Percentiles rank a stretch among this genome's conserved stretches.
Conservation (phyloP, 1,284 basidiomycete genomes). For the Rhodotorula sp. region DNA sequence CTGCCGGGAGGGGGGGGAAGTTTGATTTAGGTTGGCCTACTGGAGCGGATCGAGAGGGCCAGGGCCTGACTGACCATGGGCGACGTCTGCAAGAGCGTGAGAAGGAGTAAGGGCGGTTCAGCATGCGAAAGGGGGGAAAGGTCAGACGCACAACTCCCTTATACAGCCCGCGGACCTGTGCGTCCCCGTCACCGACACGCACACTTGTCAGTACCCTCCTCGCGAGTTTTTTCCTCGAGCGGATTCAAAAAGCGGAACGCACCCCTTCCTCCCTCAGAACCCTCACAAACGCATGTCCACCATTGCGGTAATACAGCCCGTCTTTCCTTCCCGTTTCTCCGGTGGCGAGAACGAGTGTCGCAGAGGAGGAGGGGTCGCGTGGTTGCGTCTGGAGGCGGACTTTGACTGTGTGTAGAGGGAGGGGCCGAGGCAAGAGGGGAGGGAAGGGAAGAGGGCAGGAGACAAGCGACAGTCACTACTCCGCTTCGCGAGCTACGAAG, state of each 20-base stretch:
- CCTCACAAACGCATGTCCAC: conserved; percentile 60
- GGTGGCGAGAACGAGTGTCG: not conserved
- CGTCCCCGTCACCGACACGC: too few species aligned
- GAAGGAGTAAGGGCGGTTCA: not conserved
- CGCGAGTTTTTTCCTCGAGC: not conserved
- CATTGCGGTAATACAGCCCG: conserved; percentile 15
- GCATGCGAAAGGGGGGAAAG: too few species aligned
- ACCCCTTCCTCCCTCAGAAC: conserved; percentile 62
- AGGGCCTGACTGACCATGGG: conserved; percentile 58
- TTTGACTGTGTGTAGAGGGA: conserved; percentile 13
- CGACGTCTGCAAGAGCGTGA: conserved; percentile 49
- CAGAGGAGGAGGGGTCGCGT: too few species aligned
- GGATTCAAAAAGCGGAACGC: not conserved
- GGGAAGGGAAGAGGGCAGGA: not conserved
- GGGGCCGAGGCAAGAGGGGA: not conserved
- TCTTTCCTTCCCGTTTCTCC: too few species aligned
- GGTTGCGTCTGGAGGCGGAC: conserved; percentile 26
- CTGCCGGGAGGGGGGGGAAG: conserved; percentile 50
- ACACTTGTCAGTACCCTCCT: not conserved
- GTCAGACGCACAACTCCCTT: conserved; percentile 57
- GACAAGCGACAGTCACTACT: not conserved
- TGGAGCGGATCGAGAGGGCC: not conserved
- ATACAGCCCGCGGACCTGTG: conserved; percentile 61
- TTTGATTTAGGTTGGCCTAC: too few species aligned
- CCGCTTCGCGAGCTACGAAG: too few species aligned